Evolutionary conservation across 2,329 filamentous ascomycete species (phyloP), one percentile per base, ranked within the genome.

Genomic region (Pseudocercospora macadamiae): DNA sequence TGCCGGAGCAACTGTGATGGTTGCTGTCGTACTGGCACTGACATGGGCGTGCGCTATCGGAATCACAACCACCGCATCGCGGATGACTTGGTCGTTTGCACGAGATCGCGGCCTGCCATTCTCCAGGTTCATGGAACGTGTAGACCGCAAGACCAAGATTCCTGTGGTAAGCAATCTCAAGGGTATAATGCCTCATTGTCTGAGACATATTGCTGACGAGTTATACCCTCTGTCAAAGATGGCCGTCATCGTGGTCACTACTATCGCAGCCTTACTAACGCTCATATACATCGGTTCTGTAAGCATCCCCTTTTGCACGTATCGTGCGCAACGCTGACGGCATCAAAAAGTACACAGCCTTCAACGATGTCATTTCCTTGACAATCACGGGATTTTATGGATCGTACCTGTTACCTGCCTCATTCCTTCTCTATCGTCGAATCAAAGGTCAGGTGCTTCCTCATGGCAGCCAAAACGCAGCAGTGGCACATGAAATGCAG

Each of bases 201-300:
- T n/a, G n/a, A n/a, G n/a, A n/a, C n/a, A n/a, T n/a, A n/a, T n/a
- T n/a, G n/a, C n/a, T n/a, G n/a, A n/a, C n/a, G n/a, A n/a, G n/a
- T n/a, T n/a, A n/a, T n/a, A n/a, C n/a, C n/a, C n/a, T n/a, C n/a
- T n/a, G n/a, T n/a, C n/a, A n/a, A n/a, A n/a, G n/a, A n/a, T n/a
- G 9, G 71, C 71, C 2, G 68, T 70, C 8, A 28, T 73, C 8
- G 80, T 80, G 1, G 81, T 83, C 59, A 78, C 87, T 0, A 82
- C 82, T 1, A 82, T 85, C 0, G 83, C 84, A 4, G 69, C 68
- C 5, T 64, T 75, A 5, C 66, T 78, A n/a, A 71, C 70, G 1
- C 67, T 79, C 4, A 77, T 79, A 60, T 77, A 78, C 60, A 74
- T 79, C 32, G 77, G 76, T 5, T 74, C 70, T n/a, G n/a, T n/a